These are phyloP conservation scores for Thermochaetoides thermophila DNA, from an alignment of 495 filamentous ascomycete species.

Conservation along the genomic window DNA sequence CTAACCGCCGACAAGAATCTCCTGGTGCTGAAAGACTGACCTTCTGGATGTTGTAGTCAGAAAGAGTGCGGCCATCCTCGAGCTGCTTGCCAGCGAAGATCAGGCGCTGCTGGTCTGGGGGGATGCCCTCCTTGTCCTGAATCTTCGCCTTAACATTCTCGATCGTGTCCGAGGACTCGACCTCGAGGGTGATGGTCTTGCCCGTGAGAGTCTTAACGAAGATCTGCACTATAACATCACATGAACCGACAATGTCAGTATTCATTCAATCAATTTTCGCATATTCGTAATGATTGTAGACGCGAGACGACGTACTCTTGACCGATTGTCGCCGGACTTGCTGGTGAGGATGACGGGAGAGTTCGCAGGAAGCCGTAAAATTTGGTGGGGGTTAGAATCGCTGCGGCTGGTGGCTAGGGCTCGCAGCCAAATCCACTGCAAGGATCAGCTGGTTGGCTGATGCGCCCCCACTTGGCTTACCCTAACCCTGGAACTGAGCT, in stretches of 20 bases:
- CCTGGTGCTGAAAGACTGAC: constrained; percentile 33
- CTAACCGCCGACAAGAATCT: no score
- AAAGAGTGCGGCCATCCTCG: constrained; percentile 95
- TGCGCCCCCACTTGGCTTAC: no score
- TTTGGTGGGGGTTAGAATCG: constrained; percentile 21
- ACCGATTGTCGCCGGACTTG: constrained; percentile 19
- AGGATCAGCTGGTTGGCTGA: no score
- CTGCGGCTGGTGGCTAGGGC: constrained; percentile 9
- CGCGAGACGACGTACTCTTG: constrained; percentile 27
- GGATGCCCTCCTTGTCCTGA: constrained; percentile 99
- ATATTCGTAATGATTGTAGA: not conserved
- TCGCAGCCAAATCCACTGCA: constrained; percentile 6
- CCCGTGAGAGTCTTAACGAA: constrained; percentile 97
- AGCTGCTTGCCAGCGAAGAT: constrained; percentile 99
- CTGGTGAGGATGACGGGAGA: constrained; percentile 18
- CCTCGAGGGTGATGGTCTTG: constrained; percentile 99
- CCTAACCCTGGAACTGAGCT: no score
- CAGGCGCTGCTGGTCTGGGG: constrained; percentile 96
- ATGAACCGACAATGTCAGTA: constrained; percentile 30
- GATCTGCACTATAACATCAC: constrained; percentile 31
- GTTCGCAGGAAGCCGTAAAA: constrained; percentile 13
- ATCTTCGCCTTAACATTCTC: constrained; percentile 96
- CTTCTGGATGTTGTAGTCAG: constrained; percentile 99
- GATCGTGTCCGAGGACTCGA: constrained; percentile 97
- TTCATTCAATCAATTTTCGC: not conserved